Conservation (phyloP, 176 grass and related monocot genomes). For the Pontederia paniculata region DNA sequence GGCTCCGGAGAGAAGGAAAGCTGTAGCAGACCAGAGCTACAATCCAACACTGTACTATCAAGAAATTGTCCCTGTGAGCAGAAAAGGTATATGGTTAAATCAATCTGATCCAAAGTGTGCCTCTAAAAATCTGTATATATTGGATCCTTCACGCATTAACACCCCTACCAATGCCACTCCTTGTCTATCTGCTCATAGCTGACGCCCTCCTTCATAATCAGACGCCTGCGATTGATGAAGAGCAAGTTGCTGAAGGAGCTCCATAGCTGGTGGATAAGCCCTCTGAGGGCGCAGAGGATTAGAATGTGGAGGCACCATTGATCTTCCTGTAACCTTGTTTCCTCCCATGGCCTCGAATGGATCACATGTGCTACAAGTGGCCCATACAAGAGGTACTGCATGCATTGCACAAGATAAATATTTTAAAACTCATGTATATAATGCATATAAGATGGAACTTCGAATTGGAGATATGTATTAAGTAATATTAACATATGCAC, state of each 20-base stretch:
- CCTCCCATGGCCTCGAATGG: constrained; percentile 45
- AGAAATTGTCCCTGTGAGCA: constrained; percentile 71
- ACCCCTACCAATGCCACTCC: constrained; percentile 80
- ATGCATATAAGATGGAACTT: too few species aligned
- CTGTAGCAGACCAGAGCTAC: constrained; percentile 34
- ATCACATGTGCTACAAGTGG: constrained; percentile 48
- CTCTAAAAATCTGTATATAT: neutral
- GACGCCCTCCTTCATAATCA: constrained; percentile 49
- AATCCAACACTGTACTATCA: constrained; percentile 52
- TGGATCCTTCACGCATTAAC: neutral
- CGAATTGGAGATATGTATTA: too few species aligned
- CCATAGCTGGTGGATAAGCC: constrained; percentile 41
- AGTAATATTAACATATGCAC: too few species aligned
- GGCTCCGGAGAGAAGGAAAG: constrained; percentile 37
- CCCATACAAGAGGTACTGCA: constrained; percentile 65
- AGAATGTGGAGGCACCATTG: constrained; percentile 60
- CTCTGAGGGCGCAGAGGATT: constrained; percentile 41
- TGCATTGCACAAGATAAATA: too few species aligned
- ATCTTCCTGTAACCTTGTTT: constrained; percentile 28
- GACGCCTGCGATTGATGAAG: constrained; percentile 59
- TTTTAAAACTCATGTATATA: too few species aligned
- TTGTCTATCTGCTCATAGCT: constrained; percentile 57
- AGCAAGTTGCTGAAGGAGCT: constrained; percentile 77
- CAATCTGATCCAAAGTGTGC: neutral
- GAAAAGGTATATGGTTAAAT: neutral